A percentile compares a stretch with the other conserved stretches of the same genome.
Conservation (phyloP, 163 green algal species). For the Chloromonas sp. region DNA sequence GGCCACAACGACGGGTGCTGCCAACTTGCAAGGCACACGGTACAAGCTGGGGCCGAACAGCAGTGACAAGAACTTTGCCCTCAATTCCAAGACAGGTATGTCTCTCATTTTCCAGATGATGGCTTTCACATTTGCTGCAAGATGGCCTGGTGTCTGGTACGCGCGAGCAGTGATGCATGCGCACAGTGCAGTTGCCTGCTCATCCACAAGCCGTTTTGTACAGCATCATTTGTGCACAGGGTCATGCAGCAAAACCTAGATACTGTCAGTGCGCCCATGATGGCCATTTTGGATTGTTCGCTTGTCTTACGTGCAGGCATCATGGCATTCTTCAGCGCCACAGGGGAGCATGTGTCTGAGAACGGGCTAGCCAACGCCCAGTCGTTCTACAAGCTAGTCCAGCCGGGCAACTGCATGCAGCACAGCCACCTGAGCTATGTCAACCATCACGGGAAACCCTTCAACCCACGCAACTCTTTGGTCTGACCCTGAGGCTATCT, state of each 20-base stretch:
- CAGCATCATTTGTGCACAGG: too few species aligned
- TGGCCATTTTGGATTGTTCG: too few species aligned
- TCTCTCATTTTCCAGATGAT: neutral
- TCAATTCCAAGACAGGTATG: constrained; percentile 14
- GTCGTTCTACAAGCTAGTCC: neutral
- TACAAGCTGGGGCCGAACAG: constrained; percentile 10
- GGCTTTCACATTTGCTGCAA: neutral
- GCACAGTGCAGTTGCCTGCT: too few species aligned
- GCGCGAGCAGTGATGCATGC: too few species aligned
- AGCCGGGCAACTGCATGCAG: neutral
- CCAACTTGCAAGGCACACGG: constrained; percentile 8
- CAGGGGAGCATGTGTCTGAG: neutral
- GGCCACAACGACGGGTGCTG: constrained; percentile 18
- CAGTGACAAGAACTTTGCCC: constrained; percentile 27
- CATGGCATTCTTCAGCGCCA: neutral
- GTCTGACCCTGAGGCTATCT: neutral
- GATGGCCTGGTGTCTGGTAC: neutral
- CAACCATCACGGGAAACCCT: neutral
- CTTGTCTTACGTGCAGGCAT: neutral
- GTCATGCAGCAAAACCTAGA: too few species aligned
- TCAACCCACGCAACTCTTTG: neutral
- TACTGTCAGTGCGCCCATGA: too few species aligned
- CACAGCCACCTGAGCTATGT: neutral
- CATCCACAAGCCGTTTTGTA: too few species aligned
- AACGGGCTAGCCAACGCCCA: neutral